Base-by-base conservation (phyloP, 805 yeast species). In the Yarrowia porcina region DNA sequence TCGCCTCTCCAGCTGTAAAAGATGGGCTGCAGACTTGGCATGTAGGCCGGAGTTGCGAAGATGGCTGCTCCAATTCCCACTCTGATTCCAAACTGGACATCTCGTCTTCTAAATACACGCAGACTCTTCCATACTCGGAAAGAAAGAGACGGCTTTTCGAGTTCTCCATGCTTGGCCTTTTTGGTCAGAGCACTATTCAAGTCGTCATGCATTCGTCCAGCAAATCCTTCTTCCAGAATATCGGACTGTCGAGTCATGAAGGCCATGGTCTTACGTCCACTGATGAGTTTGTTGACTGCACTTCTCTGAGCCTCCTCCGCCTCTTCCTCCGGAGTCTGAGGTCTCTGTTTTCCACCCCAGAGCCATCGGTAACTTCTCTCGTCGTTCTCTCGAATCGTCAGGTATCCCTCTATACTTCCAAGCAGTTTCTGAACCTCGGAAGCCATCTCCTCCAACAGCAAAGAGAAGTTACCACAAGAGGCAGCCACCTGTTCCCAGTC, bases 401-500 rank as follows among this genome's bases (percentile, higher is more conserved):
- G 38, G 65, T 77, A 81, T 8, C 77, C 75, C 13, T 76, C 76
- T 33, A 83, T 69, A 11, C 77, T 65, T 11, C 73, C 73, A 39
- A 87, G 72, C 64, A 84, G 81, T 3, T 72, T 73, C 18, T 73
- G 70, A 41, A 88, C 72, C 65, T 86, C 91, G 35, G 76, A 76
- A 0, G 90, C 84, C 67, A 83, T 84, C 63, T 87, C 83, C 2
- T 83, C 81, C 38, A 90, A 71, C 23, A 88, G 77, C 35, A 85
- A 82, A 1, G 92, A 80, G 69, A 89, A 89, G 70, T 89, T 88
- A 1, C 92, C 93, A 75, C 94, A 88, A 49, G 89, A 82, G 0
- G 96, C 96, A 0, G 92, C 88, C 3, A 89, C 87, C 67, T 88
- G 91, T 73, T 89, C 96, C 67, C 86, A 88, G 65, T 85, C 87